A percentile compares a stretch with the other conserved stretches of the same genome.
Evolutionary conservation across 2,329 filamentous ascomycete genomes (phyloP).

Genomic region (Botryotinia narcissicola): DNA sequence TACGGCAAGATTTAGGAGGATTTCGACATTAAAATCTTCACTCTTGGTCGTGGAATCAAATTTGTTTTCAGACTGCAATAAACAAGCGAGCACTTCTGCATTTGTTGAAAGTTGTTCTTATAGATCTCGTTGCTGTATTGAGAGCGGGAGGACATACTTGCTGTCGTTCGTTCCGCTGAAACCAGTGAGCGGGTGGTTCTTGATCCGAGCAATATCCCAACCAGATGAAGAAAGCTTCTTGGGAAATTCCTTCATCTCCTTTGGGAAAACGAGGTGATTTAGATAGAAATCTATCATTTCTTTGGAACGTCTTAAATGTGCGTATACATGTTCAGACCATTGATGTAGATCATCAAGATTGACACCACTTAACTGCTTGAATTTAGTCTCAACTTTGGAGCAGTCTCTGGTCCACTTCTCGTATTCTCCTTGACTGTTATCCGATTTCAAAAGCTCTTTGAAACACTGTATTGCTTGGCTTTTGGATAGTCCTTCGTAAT

Average conservation of each 20-base stretch:
- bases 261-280: conserved; percentile 55
- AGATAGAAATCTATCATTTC: conserved; percentile 63
- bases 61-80: conserved; percentile 54
- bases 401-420: conserved; percentile 46
- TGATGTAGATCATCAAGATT: conserved; percentile 56
- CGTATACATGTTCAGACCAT: conserved; percentile 51
- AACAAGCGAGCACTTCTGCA: conserved; percentile 58
- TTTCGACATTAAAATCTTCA: conserved; percentile 39
- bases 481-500: conserved; percentile 53
- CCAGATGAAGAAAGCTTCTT: conserved; percentile 63
- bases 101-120: conserved; percentile 60
- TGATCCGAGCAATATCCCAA: conserved; percentile 57
- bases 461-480: conserved; percentile 50
- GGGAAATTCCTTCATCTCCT: conserved; percentile 60
- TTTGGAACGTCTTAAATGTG: conserved; percentile 51
- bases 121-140: conserved; percentile 56
- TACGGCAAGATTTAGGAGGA: conserved; percentile 47
- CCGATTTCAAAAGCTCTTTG: conserved; percentile 47
- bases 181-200: conserved; percentile 55
- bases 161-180: conserved; percentile 72
- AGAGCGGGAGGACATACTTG: conserved; percentile 54
- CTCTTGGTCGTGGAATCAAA: conserved; percentile 35
- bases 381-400: conserved; percentile 39
- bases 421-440: conserved; percentile 54
- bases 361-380: conserved; percentile 48